Evolutionary conservation across 2,329 filamentous ascomycete species (phyloP).

Genomic region (Metarhizium guizhouense): DNA sequence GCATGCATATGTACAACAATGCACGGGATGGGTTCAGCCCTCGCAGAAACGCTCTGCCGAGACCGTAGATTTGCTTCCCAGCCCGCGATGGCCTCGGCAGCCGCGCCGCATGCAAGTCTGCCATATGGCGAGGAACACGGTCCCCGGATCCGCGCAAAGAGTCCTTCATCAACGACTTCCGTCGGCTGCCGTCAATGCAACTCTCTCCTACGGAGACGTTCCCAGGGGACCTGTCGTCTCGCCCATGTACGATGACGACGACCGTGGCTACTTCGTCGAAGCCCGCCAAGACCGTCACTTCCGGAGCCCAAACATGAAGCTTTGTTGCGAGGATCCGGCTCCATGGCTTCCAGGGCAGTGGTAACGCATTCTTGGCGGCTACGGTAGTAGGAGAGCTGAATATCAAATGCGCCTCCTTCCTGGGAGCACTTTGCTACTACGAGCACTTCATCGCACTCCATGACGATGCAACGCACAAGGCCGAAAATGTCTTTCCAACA

Average conservation of each 20-base stretch:
- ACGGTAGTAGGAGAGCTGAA: background rate
- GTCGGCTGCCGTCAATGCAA: background rate
- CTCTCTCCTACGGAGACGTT: background rate
- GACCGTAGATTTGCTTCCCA: no score
- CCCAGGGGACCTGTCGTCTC: background rate
- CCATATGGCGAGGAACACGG: background rate
- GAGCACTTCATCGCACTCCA: background rate
- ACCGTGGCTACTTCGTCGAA: background rate
- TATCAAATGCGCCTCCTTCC: background rate
- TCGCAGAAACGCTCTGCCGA: no score
- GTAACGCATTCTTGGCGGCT: background rate
- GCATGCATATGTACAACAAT: no score
- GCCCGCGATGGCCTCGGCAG: background rate
- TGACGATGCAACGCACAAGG: background rate
- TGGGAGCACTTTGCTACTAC: background rate
- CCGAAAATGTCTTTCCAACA: background rate
- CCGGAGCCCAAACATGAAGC: background rate
- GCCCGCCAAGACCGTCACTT: background rate
- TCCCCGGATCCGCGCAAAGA: background rate
- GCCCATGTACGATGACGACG: background rate
- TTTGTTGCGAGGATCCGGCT: background rate
- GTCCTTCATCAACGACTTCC: background rate
- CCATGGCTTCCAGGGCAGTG: background rate
- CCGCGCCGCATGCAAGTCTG: background rate
- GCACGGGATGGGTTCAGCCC: no score